phyloP scores from a whole-genome alignment of 805 yeast genomes.

The Candida ascalaphidarum region DNA sequence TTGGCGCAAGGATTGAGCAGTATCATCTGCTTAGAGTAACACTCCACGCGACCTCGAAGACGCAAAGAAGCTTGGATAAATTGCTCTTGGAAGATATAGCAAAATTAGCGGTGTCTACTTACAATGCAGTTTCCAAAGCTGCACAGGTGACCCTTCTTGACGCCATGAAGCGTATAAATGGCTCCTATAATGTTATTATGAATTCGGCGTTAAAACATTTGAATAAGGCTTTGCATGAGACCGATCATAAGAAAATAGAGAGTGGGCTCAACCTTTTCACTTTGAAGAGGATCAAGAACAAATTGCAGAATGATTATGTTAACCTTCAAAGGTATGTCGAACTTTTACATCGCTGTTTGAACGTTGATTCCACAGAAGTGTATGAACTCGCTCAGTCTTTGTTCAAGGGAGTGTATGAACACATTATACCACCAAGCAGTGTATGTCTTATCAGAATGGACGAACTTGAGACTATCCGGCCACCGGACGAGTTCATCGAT shows the following conservation, averaged over 20 bases:
- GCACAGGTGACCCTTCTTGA: slow-evolving; percentile 64
- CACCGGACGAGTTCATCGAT: slow-evolving; percentile 52
- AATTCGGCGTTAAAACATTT: slow-evolving; percentile 41
- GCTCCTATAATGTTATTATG: slow-evolving; percentile 51
- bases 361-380: slow-evolving; percentile 48
- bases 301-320: slow-evolving; percentile 49
- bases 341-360: slow-evolving; percentile 46
- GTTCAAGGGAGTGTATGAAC: slow-evolving; percentile 25
- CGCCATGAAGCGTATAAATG: slow-evolving; percentile 61
- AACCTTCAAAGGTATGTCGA: slow-evolving; percentile 40
- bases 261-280: slow-evolving; percentile 55
- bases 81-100: slow-evolving; percentile 58
- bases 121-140: slow-evolving; percentile 56
- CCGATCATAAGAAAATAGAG: slow-evolving; percentile 44
- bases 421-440: slow-evolving; percentile 24
- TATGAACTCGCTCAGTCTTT: slow-evolving; percentile 46
- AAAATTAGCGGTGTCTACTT: slow-evolving; percentile 56
- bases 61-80: slow-evolving; percentile 59
- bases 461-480: slow-evolving; percentile 40
- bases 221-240: slow-evolving; percentile 37
- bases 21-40: slow-evolving; percentile 70
- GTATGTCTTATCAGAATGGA: slow-evolving; percentile 42
- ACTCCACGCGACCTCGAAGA: slow-evolving; percentile 63
- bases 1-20: slow-evolving; percentile 67
- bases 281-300: slow-evolving; percentile 48